A percentile compares a stretch with the other conserved stretches of the same genome.
Conservation (phyloP, 2,329 filamentous ascomycete genomes). For the Ceratocystis lukuohia region DNA sequence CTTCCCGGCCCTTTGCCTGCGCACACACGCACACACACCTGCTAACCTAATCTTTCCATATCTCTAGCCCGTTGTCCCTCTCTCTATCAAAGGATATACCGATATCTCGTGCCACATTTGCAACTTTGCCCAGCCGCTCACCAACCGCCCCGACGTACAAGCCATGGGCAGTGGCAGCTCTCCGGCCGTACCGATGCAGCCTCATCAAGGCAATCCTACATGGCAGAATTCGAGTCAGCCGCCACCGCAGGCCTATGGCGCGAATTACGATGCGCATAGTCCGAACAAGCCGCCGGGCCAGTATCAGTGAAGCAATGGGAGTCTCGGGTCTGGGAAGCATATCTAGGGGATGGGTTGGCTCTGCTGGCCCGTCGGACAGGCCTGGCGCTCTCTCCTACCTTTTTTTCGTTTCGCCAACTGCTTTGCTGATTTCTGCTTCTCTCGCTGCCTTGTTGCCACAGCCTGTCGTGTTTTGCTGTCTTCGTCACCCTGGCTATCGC, state of each 20-base stretch:
- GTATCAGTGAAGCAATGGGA: constrained; percentile 6
- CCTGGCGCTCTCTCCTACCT: no score
- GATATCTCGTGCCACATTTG: constrained; percentile 64
- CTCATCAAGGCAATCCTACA: constrained; percentile 24
- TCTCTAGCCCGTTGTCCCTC: constrained; percentile 52
- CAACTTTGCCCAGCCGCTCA: constrained; percentile 57
- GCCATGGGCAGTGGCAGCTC: constrained; percentile 36
- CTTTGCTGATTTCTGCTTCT: not conserved
- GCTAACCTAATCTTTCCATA: constrained; percentile 20
- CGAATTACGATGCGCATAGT: constrained; percentile 18
- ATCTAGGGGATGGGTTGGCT: not conserved
- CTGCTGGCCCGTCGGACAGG: not conserved
- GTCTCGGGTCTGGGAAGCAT: not conserved
- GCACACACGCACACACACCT: constrained; percentile 33
- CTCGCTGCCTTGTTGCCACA: not conserved
- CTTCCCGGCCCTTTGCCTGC: constrained; percentile 49
- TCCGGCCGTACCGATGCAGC: constrained; percentile 19
- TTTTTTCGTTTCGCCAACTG: not conserved
- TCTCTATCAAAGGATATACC: constrained; percentile 52
- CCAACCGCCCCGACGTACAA: constrained; percentile 43
- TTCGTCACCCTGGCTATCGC: not conserved
- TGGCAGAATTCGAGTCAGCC: constrained; percentile 23
- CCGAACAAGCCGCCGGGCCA: constrained; percentile 12
- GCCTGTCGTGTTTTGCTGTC: not conserved
- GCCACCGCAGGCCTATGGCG: constrained; percentile 20